Base-by-base conservation (phyloP, 129 eudicot genomes). In the Centrapalus pauciflorus region DNA sequence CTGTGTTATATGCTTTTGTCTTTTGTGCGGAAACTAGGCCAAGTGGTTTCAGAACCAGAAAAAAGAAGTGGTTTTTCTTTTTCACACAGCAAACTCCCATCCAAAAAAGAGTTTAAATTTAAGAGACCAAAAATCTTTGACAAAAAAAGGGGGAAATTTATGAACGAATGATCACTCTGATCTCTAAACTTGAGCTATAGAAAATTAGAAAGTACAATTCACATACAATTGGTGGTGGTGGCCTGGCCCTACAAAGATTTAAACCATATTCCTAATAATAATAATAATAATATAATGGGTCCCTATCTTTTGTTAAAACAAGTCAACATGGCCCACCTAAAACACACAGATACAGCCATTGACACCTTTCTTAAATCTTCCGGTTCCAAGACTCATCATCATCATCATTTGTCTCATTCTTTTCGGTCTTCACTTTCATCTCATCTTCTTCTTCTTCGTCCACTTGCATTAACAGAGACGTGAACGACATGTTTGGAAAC, bases 401-500 rank as follows among this genome's bases (percentile, higher is more conserved):
- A 16, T 63, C 48, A 9, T 27, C 66, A 64, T 51, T 48, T 51
- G 14, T 59, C 35, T 65, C 56, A 57, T 34, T 9, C 50, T 72
- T 73, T n/a, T n/a, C n/a, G 20, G 28, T 64, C 70, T 61, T 69
- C 60, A 27, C 48, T 66, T 61, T 69, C 60, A 27, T 37, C 17
- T 68, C 64, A 16, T 66, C 61, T 13, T 52, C 69, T 33, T 72
- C 64, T 10, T 66, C 61, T 13, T 52, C 69, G 26, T 72, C 72
- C 30, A 34, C 78, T 60, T 80, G 79, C 85, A 80, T 76, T 79
- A 80, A 66, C 78, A 80, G 37, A 4, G 85, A 80, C n/a, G 78
- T 76, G 35, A 80, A 80, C 28, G 81, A 76, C 72, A 77, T 70
- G 54, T 77, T 60, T 1, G 78, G 81, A 30, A 80, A 80, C 75